These are phyloP conservation scores for Leccinum insolens DNA, from an alignment of 1,284 basidiomycete genomes.

Conservation along the genomic window DNA sequence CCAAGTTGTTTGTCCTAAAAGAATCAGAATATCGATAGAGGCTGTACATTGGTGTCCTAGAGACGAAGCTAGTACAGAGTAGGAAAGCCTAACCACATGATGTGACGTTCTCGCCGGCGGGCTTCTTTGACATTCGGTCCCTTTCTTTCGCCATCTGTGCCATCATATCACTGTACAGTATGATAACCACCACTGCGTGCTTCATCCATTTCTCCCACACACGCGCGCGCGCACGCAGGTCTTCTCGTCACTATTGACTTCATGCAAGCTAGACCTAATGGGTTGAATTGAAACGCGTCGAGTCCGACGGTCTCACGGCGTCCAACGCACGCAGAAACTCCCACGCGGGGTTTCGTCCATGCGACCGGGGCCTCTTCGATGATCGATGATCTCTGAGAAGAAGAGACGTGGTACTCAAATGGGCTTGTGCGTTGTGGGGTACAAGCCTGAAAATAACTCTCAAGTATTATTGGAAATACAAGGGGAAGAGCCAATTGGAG, in stretches of 20 bases:
- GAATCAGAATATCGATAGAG: background rate
- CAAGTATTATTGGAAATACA: no score
- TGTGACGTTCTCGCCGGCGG: background rate
- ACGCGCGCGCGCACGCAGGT: background rate
- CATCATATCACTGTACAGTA: background rate
- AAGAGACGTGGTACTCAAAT: no score
- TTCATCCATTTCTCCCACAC: background rate
- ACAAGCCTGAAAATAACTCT: no score
- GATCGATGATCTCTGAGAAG: no score
- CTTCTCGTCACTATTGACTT: background rate
- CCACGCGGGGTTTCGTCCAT: background rate
- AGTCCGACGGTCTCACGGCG: background rate
- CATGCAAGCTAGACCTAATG: background rate
- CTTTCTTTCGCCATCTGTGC: background rate
- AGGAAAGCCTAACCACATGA: slow-evolving; percentile 5
- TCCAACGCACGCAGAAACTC: background rate
- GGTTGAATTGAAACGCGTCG: slow-evolving; percentile 14
- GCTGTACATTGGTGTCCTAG: slow-evolving; percentile 23
- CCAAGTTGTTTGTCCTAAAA: background rate
- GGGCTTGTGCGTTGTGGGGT: no score
- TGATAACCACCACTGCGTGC: background rate
- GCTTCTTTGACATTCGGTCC: background rate
- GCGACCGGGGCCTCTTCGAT: no score
- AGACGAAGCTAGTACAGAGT: slow-evolving; percentile 5
- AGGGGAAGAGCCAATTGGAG: no score